These are phyloP conservation scores for Pythium brachiatum DNA, from an alignment of 352 stramenopile species.

Conservation along the genomic window DNA sequence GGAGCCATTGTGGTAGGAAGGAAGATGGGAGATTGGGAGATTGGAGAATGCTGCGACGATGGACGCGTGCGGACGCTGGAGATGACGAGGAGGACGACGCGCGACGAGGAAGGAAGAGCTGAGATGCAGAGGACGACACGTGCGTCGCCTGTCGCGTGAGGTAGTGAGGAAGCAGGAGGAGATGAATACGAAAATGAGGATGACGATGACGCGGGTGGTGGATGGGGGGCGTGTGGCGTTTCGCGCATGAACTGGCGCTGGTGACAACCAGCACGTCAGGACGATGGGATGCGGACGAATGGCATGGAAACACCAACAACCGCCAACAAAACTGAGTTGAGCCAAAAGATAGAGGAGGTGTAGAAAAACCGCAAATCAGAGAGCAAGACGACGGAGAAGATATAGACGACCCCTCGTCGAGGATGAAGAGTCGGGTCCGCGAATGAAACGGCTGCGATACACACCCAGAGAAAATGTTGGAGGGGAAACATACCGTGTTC, in stretches of 20 bases:
- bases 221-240: slow-evolving; percentile 4
- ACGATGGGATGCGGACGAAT: slow-evolving; percentile 11
- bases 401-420: slow-evolving; percentile 17
- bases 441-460: slow-evolving; percentile 16
- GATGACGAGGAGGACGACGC: neutral
- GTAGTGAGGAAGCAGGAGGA: neutral
- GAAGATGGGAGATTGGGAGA: neutral
- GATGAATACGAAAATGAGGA: neutral
- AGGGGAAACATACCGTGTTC: slow-evolving; percentile 6
- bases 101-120: neutral
- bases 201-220: slow-evolving; percentile 1
- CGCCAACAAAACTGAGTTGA: neutral
- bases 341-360: neutral
- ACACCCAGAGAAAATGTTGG: neutral
- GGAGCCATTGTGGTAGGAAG: slow-evolving; percentile 14
- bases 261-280: slow-evolving; percentile 17
- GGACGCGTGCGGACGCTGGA: neutral
- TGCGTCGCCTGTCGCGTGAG: neutral
- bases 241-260: slow-evolving; percentile 17
- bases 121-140: neutral
- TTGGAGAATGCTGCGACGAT: neutral
- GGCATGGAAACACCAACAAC: neutral
- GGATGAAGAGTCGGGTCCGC: slow-evolving; percentile 1
- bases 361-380: slow-evolving; percentile 1
- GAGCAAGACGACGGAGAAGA: neutral